Percentiles rank a stretch among this genome's conserved stretches.
These are phyloP conservation scores for Crithidia fasciculata DNA, from an alignment of 208 protist genomes.

Conservation along the genomic window DNA sequence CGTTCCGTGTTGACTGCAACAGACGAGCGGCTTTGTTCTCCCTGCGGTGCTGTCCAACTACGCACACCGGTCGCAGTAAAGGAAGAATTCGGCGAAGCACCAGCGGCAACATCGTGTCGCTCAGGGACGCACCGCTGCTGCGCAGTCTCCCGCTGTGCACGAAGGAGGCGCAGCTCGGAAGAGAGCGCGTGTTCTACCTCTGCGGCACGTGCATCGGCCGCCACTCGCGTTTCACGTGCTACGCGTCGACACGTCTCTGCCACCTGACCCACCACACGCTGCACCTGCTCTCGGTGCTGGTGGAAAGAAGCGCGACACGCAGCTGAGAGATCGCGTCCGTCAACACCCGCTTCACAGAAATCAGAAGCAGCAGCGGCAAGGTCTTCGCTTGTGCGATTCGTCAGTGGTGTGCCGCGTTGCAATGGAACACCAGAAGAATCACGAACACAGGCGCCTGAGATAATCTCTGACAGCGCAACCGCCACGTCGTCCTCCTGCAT, in stretches of 20 bases:
- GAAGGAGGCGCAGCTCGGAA: constrained; percentile 12
- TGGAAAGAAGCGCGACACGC: not conserved
- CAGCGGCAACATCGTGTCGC: not conserved
- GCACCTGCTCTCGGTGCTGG: constrained; percentile 8
- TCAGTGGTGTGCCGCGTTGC: too few relatives aligned
- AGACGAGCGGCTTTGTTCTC: too few relatives aligned
- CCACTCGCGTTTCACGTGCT: constrained; percentile 1
- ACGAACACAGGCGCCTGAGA: too few relatives aligned
- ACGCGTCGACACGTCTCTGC: not conserved
- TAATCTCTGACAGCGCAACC: not conserved
- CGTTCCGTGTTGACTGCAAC: too few relatives aligned
- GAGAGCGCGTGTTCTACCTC: constrained; percentile 15
- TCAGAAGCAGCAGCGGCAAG: too few relatives aligned
- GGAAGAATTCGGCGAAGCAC: too few relatives aligned
- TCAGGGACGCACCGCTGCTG: not conserved
- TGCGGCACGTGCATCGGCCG: constrained; percentile 3
- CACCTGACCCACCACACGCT: not conserved
- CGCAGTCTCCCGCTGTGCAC: constrained; percentile 1
- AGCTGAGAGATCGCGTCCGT: not conserved
- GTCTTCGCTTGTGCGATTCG: too few relatives aligned
- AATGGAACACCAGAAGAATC: too few relatives aligned
- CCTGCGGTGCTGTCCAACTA: too few relatives aligned
- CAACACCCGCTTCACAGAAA: too few relatives aligned
- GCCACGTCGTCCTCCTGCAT: constrained; percentile 8
- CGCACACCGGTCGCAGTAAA: too few relatives aligned